Percentiles rank a stretch among this genome's conserved stretches.
These are phyloP conservation scores for Elongisporangium anandrum DNA, from an alignment of 352 stramenopile species.

Conservation along the genomic window DNA sequence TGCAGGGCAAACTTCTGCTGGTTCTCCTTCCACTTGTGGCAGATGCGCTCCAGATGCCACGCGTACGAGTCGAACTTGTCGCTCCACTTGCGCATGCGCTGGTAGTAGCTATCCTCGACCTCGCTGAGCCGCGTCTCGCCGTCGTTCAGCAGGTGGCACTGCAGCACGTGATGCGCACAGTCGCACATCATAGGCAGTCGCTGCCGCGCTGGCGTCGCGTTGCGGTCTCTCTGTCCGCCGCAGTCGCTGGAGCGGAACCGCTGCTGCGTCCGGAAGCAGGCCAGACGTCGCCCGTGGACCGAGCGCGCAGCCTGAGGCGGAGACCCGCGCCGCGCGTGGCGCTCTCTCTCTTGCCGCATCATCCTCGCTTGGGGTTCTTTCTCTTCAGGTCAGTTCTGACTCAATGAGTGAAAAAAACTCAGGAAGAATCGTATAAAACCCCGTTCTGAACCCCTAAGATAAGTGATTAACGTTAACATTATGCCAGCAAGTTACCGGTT, in stretches of 20 bases:
- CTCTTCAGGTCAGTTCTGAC: background rate
- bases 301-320: background rate
- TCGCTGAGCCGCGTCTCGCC: conserved; percentile 1
- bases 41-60: conserved; percentile 47
- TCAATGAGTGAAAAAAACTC: background rate
- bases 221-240: conserved; percentile 3
- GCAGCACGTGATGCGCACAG: conserved; percentile 43
- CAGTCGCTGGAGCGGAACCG: conserved; percentile 30
- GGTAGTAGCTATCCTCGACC: conserved; percentile 22
- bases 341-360: background rate
- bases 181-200: conserved; percentile 24
- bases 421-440: background rate
- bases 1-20: conserved; percentile 40
- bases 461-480: too few relatives aligned
- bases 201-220: conserved; percentile 5
- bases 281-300: conserved; percentile 41
- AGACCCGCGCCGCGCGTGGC: background rate
- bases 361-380: background rate
- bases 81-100: conserved; percentile 40
- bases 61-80: conserved; percentile 53
- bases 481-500: too few relatives aligned
- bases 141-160: conserved; percentile 21
- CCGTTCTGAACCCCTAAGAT: background rate
- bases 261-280: conserved; percentile 60
- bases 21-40: conserved; percentile 72